A percentile compares a stretch with the other conserved stretches of the same genome.
These are phyloP conservation scores for Sphaerobolus stellatus DNA, from an alignment of 1,284 basidiomycete species.

Conservation along the genomic window DNA sequence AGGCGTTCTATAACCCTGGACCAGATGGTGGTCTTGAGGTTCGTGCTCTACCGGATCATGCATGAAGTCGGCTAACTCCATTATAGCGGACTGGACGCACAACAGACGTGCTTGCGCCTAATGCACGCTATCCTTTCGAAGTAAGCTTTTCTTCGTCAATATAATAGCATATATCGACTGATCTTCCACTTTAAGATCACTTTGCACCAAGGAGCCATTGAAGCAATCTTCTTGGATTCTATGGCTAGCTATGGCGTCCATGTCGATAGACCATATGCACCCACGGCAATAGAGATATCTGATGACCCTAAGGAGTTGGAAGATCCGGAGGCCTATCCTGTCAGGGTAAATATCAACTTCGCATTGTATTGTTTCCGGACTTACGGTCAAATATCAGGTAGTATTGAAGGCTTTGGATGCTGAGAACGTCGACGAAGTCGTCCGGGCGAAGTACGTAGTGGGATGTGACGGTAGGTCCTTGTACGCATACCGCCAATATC, in stretches of 20 bases:
- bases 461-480: constrained; percentile 52
- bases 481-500: neutral
- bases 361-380: neutral
- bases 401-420: constrained; percentile 37
- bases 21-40: constrained; percentile 61
- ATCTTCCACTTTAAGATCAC: constrained; percentile 46
- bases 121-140: constrained; percentile 66
- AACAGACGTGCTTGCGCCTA: constrained; percentile 55
- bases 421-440: constrained; percentile 41
- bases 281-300: constrained; percentile 50
- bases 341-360: constrained; percentile 43
- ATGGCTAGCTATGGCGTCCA: constrained; percentile 50
- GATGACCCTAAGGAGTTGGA: constrained; percentile 41
- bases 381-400: neutral
- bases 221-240: constrained; percentile 65
- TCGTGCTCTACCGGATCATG: neutral
- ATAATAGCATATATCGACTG: constrained; percentile 11
- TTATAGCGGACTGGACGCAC: constrained; percentile 57
- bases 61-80: neutral
- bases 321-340: constrained; percentile 50
- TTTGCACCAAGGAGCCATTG: constrained; percentile 74
- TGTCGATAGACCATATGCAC: constrained; percentile 59
- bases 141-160: constrained; percentile 30
- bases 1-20: constrained; percentile 75
- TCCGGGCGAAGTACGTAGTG: constrained; percentile 60